phyloP scores from a whole-genome alignment of 2,329 filamentous ascomycete genomes.

The Tolypocladium nubicola region DNA sequence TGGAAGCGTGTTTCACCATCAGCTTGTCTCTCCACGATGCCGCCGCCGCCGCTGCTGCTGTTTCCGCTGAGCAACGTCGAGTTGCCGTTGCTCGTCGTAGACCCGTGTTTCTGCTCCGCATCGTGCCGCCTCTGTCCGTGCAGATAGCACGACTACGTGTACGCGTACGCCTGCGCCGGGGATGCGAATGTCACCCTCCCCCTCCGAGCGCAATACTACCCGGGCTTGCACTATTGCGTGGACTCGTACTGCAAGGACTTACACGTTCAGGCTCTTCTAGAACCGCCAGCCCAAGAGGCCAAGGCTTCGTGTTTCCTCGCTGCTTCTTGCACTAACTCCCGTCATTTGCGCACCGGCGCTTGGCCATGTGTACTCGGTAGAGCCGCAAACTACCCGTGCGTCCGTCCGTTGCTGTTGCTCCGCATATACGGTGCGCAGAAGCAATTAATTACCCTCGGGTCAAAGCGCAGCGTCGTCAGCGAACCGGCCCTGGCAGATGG shows the following conservation, averaged over 20 bases:
- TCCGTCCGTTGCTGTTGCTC: background rate
- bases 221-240: background rate
- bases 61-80: background rate
- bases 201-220: background rate
- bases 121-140: too few relatives aligned
- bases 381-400: background rate
- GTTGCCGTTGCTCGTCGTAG: too few relatives aligned
- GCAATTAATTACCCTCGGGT: background rate
- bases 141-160: too few relatives aligned
- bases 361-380: background rate
- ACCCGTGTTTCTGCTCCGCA: background rate
- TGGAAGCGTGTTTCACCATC: background rate
- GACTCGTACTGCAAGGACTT: background rate
- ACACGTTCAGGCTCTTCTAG: background rate
- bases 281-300: background rate
- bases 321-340: background rate
- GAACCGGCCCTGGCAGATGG: background rate
- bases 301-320: background rate
- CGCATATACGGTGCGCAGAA: background rate
- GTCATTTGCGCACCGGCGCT: background rate
- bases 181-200: background rate
- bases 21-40: background rate
- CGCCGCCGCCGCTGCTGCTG: background rate
- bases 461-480: background rate
- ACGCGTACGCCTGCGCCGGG: background rate